phyloP scores from a whole-genome alignment of 1,139 yeast species.

The Candida glucosophila region DNA sequence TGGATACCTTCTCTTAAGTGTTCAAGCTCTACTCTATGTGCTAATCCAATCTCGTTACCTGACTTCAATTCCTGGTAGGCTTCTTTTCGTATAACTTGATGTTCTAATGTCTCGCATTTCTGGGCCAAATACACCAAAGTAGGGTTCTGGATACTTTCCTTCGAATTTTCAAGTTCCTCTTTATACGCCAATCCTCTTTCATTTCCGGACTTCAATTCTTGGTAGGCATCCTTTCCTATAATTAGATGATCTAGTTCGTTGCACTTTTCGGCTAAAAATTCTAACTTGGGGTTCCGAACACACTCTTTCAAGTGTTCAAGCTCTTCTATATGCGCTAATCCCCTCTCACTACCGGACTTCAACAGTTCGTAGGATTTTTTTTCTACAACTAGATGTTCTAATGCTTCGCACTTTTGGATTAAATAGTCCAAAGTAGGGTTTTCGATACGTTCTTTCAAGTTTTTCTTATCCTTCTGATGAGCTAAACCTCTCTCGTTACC shows the following conservation, averaged over 20 bases:
- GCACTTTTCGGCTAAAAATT: slow-evolving; percentile 14
- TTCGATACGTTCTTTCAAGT: slow-evolving; percentile 10
- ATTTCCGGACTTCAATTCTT: slow-evolving; percentile 11
- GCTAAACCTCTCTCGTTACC: no score
- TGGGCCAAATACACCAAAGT: slow-evolving; percentile 14
- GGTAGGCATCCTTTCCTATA: slow-evolving; percentile 9
- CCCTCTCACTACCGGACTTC: slow-evolving; percentile 11
- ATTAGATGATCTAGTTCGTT: slow-evolving; percentile 10
- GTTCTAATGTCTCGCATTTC: slow-evolving; percentile 11
- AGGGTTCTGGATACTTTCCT: slow-evolving; percentile 14
- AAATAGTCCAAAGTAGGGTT: slow-evolving; percentile 15
- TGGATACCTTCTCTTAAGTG: slow-evolving; percentile 8
- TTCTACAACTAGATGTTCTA: slow-evolving; percentile 10
- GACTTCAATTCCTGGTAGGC: slow-evolving; percentile 6
- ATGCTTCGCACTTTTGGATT: slow-evolving; percentile 8
- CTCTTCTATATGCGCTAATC: slow-evolving; percentile 10
- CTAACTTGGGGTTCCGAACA: slow-evolving; percentile 14
- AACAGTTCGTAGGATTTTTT: slow-evolving; percentile 13
- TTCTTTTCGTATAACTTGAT: slow-evolving; percentile 7
- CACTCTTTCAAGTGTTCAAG: slow-evolving; percentile 8
- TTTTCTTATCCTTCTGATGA: slow-evolving; percentile 8
- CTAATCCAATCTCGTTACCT: slow-evolving; percentile 7
- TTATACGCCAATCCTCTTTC: no score
- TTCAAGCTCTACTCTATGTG: slow-evolving; percentile 10
- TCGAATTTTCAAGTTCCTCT: slow-evolving; percentile 9